Base-by-base conservation (phyloP, 768 basidiomycete genomes). In the Kwoniella newhampshirensis region DNA sequence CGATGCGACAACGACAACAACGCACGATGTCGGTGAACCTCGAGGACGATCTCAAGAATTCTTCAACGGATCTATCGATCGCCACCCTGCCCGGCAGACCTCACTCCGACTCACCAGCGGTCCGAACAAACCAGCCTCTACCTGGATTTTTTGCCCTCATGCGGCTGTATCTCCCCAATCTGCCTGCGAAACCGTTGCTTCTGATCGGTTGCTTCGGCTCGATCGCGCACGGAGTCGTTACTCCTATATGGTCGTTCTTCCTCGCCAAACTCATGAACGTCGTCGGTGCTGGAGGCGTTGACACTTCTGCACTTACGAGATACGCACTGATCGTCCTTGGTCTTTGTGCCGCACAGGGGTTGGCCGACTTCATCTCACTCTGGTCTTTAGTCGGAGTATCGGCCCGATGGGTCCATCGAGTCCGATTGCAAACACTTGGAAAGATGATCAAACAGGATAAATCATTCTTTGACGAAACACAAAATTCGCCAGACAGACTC, bases 221-320 rank as follows among this genome's bases (percentile, higher is more conserved):
- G 55, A 61, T 91, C 39, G 75, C 83, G 51, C 87, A 85, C 63
- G 94, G 96, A 20, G 82, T 88, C 2, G 84, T 88, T 80, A 96
- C 91, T 0, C 94, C 96, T 2, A 57, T 97, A 42, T 99, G 97
- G 81, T 92, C 94, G 1, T 90, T 82, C 80, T 82, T 92, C 62
- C 85, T 96, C 66, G 88, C 91, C 8, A 82, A 81, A 7, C 82
- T 98, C 13, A 81, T 94, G 65, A 41, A 72, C 7, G 62, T 86
- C 1, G 79, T 79, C 45, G 77, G 76, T 11, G 46, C 55, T 3
- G 76, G 77, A 27, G 77, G 76, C 1, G 48, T 57, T n/a, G 72
- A 71, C 36, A 50, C 59, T 0, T 30, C 50, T 0, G 58, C 52
- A 5, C 53, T 76, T 9, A 67, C 67, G 15, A 57, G 41, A 20